Evolutionary conservation across 2,329 filamentous ascomycete genomes (phyloP).

Genomic region (Claviceps sp.): DNA sequence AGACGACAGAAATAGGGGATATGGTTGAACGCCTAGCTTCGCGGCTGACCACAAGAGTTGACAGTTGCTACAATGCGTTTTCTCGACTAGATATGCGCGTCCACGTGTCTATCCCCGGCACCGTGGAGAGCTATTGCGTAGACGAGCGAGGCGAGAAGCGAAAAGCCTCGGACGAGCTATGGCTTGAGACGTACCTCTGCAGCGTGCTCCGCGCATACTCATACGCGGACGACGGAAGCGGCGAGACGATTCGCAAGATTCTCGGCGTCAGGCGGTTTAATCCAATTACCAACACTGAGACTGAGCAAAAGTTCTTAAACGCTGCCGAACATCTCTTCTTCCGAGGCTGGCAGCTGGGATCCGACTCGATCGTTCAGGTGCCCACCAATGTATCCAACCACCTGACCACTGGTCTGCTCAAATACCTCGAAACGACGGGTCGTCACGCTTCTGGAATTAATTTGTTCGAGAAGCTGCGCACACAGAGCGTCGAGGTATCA

Average conservation of each 20-base stretch:
- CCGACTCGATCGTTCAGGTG: constrained; percentile 92
- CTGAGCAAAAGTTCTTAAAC: constrained; percentile 89
- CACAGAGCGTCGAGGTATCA: constrained; percentile 83
- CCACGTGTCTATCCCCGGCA: constrained; percentile 91
- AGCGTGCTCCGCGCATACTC: constrained; percentile 89
- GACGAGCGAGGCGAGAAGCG: constrained; percentile 94
- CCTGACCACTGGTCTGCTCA: constrained; percentile 80
- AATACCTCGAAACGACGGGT: constrained; percentile 91
- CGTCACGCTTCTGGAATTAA: constrained; percentile 94
- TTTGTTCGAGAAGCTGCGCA: constrained; percentile 87
- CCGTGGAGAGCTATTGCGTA: constrained; percentile 92
- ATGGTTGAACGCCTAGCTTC: too few relatives aligned
- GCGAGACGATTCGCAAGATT: constrained; percentile 90
- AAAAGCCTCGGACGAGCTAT: constrained; percentile 83
- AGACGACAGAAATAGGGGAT: neutral
- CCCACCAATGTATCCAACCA: constrained; percentile 96
- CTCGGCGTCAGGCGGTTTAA: constrained; percentile 96
- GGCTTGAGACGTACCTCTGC: constrained; percentile 96
- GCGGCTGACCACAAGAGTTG: neutral
- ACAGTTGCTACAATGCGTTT: constrained; percentile 93
- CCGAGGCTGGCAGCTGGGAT: constrained; percentile 91
- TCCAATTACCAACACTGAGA: constrained; percentile 94
- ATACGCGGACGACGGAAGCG: constrained; percentile 90
- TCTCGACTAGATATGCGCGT: constrained; percentile 97
- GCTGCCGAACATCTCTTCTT: constrained; percentile 94